Percentiles rank a stretch among this genome's conserved stretches.
Evolutionary conservation across 306 rosid species (phyloP).

Genomic region (Ormosia emarginata): DNA sequence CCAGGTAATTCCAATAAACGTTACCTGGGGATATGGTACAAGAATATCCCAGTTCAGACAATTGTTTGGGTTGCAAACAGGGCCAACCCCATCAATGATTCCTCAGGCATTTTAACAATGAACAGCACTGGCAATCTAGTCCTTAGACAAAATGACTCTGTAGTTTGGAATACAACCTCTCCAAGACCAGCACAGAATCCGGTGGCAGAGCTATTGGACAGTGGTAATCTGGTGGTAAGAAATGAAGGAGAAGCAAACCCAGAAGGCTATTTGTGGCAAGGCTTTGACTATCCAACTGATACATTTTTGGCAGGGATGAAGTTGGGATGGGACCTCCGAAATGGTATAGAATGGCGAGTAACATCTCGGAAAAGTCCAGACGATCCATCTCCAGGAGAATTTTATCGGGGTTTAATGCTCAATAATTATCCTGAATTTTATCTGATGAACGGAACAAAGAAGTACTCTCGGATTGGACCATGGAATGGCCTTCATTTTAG

Average conservation of each 20-base stretch:
- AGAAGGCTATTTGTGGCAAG: constrained; percentile 26
- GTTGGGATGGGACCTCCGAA: constrained; percentile 7
- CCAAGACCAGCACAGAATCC: background rate
- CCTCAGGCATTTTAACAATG: background rate
- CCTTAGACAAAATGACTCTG: background rate
- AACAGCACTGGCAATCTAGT: constrained; percentile 5
- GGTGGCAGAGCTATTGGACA: constrained; percentile 13
- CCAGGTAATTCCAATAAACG: constrained; percentile 1
- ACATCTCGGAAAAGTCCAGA: constrained; percentile 24
- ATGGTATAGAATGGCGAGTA: background rate
- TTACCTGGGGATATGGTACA: constrained; percentile 31
- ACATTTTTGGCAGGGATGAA: constrained; percentile 27
- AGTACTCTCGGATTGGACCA: constrained; percentile 12
- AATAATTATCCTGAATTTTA: constrained; percentile 24
- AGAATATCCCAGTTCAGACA: background rate
- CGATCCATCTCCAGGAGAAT: constrained; percentile 26
- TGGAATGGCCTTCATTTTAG: constrained; percentile 29
- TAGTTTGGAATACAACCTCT: constrained; percentile 7
- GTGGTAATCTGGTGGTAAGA: constrained; percentile 33
- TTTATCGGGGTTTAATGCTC: background rate
- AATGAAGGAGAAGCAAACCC: constrained; percentile 18
- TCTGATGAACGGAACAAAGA: background rate
- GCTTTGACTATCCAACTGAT: constrained; percentile 26
- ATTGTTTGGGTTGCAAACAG: constrained; percentile 37
- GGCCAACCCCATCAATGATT: background rate